Conservation (phyloP, 164 flowering plant species). For the Litsea cubeba region DNA sequence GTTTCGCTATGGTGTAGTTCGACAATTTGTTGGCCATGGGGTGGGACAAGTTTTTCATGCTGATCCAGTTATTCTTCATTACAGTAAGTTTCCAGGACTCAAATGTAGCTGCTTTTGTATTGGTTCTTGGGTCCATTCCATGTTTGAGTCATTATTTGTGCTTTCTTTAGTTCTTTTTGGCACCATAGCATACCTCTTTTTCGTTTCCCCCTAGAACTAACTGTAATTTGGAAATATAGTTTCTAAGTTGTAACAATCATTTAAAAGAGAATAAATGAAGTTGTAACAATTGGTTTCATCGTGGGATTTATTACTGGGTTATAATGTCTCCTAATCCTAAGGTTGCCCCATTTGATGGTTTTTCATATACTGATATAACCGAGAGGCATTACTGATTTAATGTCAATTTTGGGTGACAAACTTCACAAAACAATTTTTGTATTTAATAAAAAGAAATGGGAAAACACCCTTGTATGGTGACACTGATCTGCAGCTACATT, state of each 20-base stretch:
- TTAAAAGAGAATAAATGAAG: background rate
- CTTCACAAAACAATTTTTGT: no score
- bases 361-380: no score
- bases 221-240: no score
- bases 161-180: background rate
- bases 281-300: background rate
- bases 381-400: no score
- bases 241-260: background rate
- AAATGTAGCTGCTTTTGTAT: background rate
- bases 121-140: background rate
- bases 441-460: no score
- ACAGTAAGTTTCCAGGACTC: constrained; percentile 38
- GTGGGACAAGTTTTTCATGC: constrained; percentile 90
- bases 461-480: no score
- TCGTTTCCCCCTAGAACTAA: no score
- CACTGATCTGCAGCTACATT: no score
- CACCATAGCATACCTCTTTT: background rate
- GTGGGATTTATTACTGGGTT: background rate
- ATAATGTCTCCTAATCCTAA: background rate
- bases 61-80: constrained; percentile 84
- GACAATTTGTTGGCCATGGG: constrained; percentile 94
- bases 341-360: no score
- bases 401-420: no score
- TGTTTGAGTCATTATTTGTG: background rate
- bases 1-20: constrained; percentile 79